Percentiles rank a stretch among this genome's conserved stretches.
These are phyloP conservation scores for Pythium myriotylum DNA, from an alignment of 352 stramenopile genomes.

Conservation along the genomic window DNA sequence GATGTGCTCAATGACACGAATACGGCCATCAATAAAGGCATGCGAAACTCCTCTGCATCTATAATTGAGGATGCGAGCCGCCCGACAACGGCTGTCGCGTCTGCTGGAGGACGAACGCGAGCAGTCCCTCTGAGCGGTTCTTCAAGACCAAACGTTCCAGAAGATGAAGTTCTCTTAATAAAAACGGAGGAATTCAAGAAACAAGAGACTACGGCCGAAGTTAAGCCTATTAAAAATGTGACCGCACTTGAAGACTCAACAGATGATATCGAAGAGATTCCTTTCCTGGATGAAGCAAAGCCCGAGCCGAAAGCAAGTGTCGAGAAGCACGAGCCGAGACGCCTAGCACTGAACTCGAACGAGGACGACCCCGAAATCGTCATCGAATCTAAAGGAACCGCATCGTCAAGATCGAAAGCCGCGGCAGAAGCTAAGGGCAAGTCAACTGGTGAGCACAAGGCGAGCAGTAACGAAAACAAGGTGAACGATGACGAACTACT, in stretches of 20 bases:
- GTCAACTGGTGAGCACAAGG: conserved; percentile 16
- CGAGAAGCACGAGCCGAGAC: background rate
- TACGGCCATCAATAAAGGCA: conserved; percentile 37
- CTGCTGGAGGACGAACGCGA: conserved; percentile 32
- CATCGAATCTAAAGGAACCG: conserved; percentile 58
- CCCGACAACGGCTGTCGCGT: conserved; percentile 24
- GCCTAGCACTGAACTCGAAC: conserved; percentile 17
- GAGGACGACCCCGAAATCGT: conserved; percentile 62
- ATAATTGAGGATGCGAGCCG: conserved; percentile 14
- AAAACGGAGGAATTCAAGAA: conserved; percentile 60
- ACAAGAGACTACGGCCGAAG: conserved; percentile 19
- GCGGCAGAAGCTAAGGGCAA: conserved; percentile 20
- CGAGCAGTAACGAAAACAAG: conserved; percentile 32
- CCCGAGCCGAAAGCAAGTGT: conserved; percentile 36
- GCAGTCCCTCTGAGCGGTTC: conserved; percentile 62
- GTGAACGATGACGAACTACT: conserved; percentile 27
- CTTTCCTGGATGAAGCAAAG: conserved; percentile 66
- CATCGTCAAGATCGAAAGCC: conserved; percentile 19
- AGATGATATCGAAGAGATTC: conserved; percentile 83
- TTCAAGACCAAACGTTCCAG: conserved; percentile 49
- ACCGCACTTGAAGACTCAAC: conserved; percentile 55
- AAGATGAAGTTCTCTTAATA: conserved; percentile 73
- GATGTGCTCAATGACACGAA: conserved; percentile 74
- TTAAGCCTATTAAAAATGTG: conserved; percentile 29
- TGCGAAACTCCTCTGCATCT: background rate